Conservation (phyloP, 2,329 filamentous ascomycete species). For the Diplodia corticola region DNA sequence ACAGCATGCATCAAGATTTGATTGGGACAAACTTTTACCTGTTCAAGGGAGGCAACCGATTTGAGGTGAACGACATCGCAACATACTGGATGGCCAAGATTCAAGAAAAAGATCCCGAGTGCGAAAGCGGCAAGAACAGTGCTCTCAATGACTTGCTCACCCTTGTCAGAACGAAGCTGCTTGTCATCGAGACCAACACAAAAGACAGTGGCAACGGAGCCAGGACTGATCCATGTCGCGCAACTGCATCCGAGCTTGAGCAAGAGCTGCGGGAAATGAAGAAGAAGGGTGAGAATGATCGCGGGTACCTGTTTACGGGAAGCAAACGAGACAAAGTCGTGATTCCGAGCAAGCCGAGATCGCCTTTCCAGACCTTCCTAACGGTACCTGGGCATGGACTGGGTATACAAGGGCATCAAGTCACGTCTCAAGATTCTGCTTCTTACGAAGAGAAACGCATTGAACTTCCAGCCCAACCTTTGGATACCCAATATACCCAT, state of each 20-base stretch:
- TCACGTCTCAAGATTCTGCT: not conserved
- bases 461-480: not conserved
- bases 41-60: not conserved
- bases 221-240: not conserved
- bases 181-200: not conserved
- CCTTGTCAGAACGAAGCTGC: not conserved
- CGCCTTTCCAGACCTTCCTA: not conserved
- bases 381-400: not conserved
- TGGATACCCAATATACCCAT: not conserved
- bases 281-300: not conserved
- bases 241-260: not conserved
- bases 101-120: not conserved
- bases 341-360: not conserved
- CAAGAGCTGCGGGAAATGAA: not conserved
- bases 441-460: not conserved
- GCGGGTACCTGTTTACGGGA: not conserved
- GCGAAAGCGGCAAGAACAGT: not conserved
- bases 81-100: not conserved
- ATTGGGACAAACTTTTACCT: not conserved
- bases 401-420: not conserved
- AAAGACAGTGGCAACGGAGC: not conserved
- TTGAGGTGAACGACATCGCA: not conserved
- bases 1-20: not conserved
- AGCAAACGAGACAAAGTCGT: not conserved
- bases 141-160: not conserved